A percentile compares a stretch with the other conserved stretches of the same genome.
These are phyloP conservation scores for Millerozyma miso DNA, from an alignment of 805 yeast species.

Conservation along the genomic window DNA sequence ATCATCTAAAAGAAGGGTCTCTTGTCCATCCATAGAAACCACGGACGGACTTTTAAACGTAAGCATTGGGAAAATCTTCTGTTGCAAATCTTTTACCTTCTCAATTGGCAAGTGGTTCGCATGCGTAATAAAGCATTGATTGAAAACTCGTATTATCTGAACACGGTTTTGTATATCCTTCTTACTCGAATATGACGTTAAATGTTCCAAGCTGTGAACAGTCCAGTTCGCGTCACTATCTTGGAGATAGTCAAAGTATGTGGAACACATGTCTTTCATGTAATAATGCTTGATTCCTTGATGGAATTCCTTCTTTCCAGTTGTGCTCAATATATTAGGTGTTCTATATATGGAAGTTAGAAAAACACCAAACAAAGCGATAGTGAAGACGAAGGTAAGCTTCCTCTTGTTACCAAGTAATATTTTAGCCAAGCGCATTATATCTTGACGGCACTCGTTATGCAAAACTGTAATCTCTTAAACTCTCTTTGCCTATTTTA, in stretches of 20 bases:
- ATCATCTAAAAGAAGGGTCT: not conserved
- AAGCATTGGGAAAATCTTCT: conserved; percentile 1
- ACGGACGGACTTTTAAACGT: not conserved
- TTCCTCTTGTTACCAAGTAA: too few relatives aligned
- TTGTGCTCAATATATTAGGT: not conserved
- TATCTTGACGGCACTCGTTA: too few relatives aligned
- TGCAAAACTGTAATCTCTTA: too few relatives aligned
- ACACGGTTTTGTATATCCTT: not conserved
- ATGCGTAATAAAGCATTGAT: not conserved
- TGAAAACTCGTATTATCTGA: not conserved
- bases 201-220: not conserved
- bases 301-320: too few relatives aligned
- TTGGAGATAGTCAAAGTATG: not conserved
- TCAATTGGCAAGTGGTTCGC: not conserved
- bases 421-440: too few relatives aligned
- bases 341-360: too few relatives aligned
- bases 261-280: not conserved
- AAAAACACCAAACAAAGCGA: too few relatives aligned
- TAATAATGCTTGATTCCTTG: not conserved
- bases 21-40: not conserved
- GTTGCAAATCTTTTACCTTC: not conserved
- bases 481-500: too few relatives aligned
- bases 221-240: not conserved
- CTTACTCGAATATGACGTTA: not conserved
- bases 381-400: too few relatives aligned